phyloP scores from a whole-genome alignment of 164 flowering plant genomes.

The Akebia trifoliata region DNA sequence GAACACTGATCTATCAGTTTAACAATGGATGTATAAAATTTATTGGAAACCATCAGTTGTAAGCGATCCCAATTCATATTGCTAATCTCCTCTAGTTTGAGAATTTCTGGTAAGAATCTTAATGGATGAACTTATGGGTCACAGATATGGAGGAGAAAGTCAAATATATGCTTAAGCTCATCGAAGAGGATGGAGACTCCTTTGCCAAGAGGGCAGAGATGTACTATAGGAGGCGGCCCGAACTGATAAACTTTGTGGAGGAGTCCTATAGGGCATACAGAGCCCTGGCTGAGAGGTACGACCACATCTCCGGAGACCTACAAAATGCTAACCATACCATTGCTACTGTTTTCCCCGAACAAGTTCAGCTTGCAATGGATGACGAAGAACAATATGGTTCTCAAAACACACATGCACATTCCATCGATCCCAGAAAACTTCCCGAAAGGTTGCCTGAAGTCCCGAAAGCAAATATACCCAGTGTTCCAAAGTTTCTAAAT shows the following conservation, averaged over 20 bases:
- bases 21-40: neutral
- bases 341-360: slow-evolving; percentile 73
- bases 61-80: neutral
- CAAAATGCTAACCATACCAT: slow-evolving; percentile 82
- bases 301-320: slow-evolving; percentile 67
- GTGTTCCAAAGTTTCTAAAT: slow-evolving; percentile 24
- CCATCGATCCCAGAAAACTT: slow-evolving; percentile 8
- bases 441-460: slow-evolving; percentile 14
- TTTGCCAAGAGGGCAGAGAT: slow-evolving; percentile 77
- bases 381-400: slow-evolving; percentile 41
- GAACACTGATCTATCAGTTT: neutral
- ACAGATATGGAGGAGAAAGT: slow-evolving; percentile 91
- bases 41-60: neutral
- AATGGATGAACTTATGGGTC: neutral
- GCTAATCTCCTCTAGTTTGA: neutral
- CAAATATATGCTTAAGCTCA: slow-evolving; percentile 45
- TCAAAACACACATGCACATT: neutral
- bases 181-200: slow-evolving; percentile 78
- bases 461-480: slow-evolving; percentile 25
- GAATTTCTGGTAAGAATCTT: slow-evolving; percentile 1
- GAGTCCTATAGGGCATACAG: slow-evolving; percentile 67
- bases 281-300: slow-evolving; percentile 85
- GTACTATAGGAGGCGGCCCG: slow-evolving; percentile 82
- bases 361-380: slow-evolving; percentile 45
- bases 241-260: slow-evolving; percentile 62